Percentiles rank a stretch among this genome's conserved stretches.
phyloP scores from a whole-genome alignment of 73 alveolate species.

The Blepharisma japonicum region DNA sequence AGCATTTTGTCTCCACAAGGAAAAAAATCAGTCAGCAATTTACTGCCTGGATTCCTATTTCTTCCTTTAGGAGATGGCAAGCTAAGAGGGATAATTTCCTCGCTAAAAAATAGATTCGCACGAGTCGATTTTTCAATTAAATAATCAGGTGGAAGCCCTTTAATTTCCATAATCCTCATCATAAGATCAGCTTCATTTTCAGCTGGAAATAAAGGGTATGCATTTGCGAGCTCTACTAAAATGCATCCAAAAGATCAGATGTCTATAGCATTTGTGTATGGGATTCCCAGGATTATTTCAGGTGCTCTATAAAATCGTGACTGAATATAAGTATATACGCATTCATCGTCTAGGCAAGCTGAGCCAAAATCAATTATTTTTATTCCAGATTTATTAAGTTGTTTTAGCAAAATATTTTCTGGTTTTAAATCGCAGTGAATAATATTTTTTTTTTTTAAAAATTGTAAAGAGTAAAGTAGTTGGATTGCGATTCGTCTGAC shows the following conservation, averaged over 20 bases:
- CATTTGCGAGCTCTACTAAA: slow-evolving; percentile 69
- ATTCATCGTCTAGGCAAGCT: slow-evolving; percentile 46
- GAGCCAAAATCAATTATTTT: slow-evolving; percentile 62
- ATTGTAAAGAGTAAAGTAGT: slow-evolving; percentile 38
- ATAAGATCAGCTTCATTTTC: slow-evolving; percentile 61
- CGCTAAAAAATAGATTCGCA: neutral
- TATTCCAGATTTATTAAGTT: slow-evolving; percentile 29
- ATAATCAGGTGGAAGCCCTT: slow-evolving; percentile 30
- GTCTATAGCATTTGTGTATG: slow-evolving; percentile 74
- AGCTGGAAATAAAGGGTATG: slow-evolving; percentile 67
- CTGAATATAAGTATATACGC: slow-evolving; percentile 64
- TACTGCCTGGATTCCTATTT: neutral
- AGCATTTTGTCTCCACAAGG: neutral
- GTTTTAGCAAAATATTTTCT: slow-evolving; percentile 49
- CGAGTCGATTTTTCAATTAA: slow-evolving; percentile 17
- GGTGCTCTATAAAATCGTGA: slow-evolving; percentile 85
- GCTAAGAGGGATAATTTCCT: neutral
- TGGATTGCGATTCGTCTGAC: slow-evolving; percentile 55
- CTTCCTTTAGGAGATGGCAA: neutral
- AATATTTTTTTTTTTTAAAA: slow-evolving; percentile 34
- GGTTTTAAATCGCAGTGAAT: slow-evolving; percentile 75
- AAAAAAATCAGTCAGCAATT: neutral
- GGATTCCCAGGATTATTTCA: slow-evolving; percentile 80
- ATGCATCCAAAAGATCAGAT: slow-evolving; percentile 88
- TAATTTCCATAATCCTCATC: slow-evolving; percentile 56